These are phyloP conservation scores for Candida xyloterini DNA, from an alignment of 805 yeast genomes.

Conservation along the genomic window DNA sequence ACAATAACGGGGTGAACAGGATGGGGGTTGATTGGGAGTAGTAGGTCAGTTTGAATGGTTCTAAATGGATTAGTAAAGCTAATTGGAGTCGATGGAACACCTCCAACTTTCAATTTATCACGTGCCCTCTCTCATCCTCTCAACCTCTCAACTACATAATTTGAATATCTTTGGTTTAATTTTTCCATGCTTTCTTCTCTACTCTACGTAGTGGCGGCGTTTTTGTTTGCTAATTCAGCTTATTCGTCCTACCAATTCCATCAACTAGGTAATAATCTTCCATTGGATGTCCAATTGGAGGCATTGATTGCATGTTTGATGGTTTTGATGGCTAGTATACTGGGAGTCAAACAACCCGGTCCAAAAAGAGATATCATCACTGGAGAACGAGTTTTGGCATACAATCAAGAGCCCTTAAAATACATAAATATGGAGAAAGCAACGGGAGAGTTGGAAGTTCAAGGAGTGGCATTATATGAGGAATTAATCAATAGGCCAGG, in stretches of 20 bases:
- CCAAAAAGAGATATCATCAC: constrained; percentile 22
- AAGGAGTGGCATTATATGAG: constrained; percentile 44
- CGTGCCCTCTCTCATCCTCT: no score
- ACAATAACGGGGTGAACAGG: no score
- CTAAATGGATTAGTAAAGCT: no score
- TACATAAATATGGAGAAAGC: constrained; percentile 51
- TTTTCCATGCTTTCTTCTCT: constrained; percentile 7
- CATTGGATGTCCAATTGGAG: constrained; percentile 51
- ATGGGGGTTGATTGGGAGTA: no score
- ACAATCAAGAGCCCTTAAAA: constrained; percentile 33
- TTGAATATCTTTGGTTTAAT: no score
- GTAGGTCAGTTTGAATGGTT: no score
- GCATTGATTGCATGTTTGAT: constrained; percentile 45
- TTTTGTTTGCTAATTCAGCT: constrained; percentile 44
- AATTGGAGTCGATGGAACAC: no score
- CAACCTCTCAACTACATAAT: no score
- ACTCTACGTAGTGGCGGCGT: constrained; percentile 14
- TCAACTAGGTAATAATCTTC: constrained; percentile 38
- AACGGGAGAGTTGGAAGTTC: constrained; percentile 42
- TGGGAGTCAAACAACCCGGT: constrained; percentile 28
- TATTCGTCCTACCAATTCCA: constrained; percentile 54
- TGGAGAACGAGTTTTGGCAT: constrained; percentile 32
- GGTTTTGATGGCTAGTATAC: constrained; percentile 38
- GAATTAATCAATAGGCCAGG: constrained; percentile 47
- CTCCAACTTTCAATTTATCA: no score